Evolutionary conservation across 768 basidiomycete genomes (phyloP).

Genomic region (Lactarius vividus): DNA sequence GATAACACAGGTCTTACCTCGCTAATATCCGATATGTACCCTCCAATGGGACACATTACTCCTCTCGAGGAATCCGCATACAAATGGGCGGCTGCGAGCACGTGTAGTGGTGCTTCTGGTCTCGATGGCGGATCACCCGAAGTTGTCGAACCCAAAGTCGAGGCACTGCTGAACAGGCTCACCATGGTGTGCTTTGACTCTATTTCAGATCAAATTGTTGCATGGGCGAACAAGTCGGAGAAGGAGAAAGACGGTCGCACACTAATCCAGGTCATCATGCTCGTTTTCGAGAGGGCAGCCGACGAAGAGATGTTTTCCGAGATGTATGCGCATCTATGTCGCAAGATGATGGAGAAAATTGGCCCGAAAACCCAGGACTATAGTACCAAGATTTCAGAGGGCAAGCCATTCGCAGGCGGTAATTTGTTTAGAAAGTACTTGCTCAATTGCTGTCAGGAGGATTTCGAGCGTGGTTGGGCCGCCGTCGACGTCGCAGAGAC

Average conservation of each 20-base stretch:
- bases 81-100: no score
- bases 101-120: fast-evolving
- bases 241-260: slow-evolving; percentile 92
- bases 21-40: no score
- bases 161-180: slow-evolving; percentile 87
- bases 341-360: slow-evolving; percentile 94
- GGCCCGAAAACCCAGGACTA: slow-evolving; percentile 86
- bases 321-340: slow-evolving; percentile 95
- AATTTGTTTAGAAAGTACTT: slow-evolving; percentile 96
- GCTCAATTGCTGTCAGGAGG: slow-evolving; percentile 93
- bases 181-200: slow-evolving; percentile 96
- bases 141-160: slow-evolving; percentile 91
- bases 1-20: no score
- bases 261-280: slow-evolving; percentile 91
- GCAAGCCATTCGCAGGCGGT: slow-evolving; percentile 86
- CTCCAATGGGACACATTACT: no score
- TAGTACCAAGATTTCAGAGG: slow-evolving; percentile 74
- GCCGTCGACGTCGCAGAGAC: no score
- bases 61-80: no score
- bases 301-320: slow-evolving; percentile 95
- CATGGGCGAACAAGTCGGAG: slow-evolving; percentile 92
- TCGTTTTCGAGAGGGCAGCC: slow-evolving; percentile 96
- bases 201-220: slow-evolving; percentile 91
- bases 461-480: slow-evolving; percentile 95
- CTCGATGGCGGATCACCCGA: slow-evolving; percentile 44